Evolutionary conservation across 345 rosid species (phyloP).

Genomic region (Salix arbutifolia): DNA sequence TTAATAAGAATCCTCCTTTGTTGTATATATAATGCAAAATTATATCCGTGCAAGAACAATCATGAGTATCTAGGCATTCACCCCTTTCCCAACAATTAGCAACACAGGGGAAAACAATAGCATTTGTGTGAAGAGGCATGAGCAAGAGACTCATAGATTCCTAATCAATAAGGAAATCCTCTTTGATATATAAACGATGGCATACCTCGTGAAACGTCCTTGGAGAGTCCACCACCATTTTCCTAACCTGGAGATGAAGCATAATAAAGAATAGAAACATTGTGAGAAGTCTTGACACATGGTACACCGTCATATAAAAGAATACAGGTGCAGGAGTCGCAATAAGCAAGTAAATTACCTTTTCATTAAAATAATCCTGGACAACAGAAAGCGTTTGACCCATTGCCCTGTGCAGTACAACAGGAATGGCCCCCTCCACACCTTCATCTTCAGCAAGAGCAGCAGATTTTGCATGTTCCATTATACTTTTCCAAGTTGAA

Average conservation of each 20-base stretch:
- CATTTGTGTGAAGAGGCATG: too few species aligned
- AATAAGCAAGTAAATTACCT: conserved; percentile 35
- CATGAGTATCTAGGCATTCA: background rate
- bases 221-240: conserved; percentile 90
- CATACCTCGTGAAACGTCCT: conserved; percentile 93
- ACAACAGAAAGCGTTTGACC: conserved; percentile 96
- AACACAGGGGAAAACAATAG: background rate
- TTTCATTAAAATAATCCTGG: conserved; percentile 85
- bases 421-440: conserved; percentile 85
- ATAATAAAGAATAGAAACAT: conserved; percentile 7
- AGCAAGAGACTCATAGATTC: background rate
- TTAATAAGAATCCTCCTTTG: background rate
- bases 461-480: conserved; percentile 83
- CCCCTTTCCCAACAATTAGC: background rate
- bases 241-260: conserved; percentile 57
- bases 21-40: background rate
- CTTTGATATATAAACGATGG: conserved; percentile 3
- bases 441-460: conserved; percentile 98
- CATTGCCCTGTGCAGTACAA: conserved; percentile 86
- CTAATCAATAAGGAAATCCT: conserved; percentile 1
- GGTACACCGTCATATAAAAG: conserved; percentile 1
- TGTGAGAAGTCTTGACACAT: conserved; percentile 1
- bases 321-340: background rate
- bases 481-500: conserved; percentile 78
- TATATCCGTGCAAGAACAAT: background rate